These are phyloP conservation scores for Thalassiosira delicatula DNA, from an alignment of 352 stramenopile genomes.

Conservation along the genomic window DNA sequence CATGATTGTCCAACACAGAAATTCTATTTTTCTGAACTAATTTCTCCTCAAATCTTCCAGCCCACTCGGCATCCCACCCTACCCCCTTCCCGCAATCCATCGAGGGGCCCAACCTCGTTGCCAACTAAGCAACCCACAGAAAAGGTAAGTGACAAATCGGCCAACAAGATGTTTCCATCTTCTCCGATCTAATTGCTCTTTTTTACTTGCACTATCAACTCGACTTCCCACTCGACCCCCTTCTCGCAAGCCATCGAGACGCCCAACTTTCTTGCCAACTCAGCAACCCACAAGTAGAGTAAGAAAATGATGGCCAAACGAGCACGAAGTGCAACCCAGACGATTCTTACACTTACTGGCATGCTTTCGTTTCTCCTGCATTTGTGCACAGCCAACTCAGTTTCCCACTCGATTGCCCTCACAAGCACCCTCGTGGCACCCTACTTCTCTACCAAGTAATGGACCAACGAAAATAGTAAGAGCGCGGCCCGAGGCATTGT, in stretches of 20 bases:
- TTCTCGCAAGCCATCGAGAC: not conserved
- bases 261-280: not conserved
- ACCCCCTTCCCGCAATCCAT: not conserved
- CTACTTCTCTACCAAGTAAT: not conserved
- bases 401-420: not conserved
- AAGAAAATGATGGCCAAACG: not conserved
- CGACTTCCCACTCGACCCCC: not conserved
- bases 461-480: too few relatives aligned
- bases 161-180: not conserved
- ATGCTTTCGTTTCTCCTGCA: not conserved
- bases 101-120: not conserved
- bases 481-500: too few relatives aligned
- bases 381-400: not conserved
- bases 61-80: not conserved
- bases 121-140: constrained; percentile 1
- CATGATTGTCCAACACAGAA: not conserved
- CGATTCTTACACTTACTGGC: not conserved
- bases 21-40: too few relatives aligned
- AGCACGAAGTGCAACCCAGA: not conserved
- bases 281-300: not conserved
- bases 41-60: constrained; percentile 8
- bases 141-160: constrained; percentile 1
- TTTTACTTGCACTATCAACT: too few relatives aligned
- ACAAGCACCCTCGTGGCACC: not conserved
- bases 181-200: not conserved